Evolutionary conservation across 2,329 filamentous ascomycete genomes (phyloP).

Genomic region (Monosporascus ibericus): DNA sequence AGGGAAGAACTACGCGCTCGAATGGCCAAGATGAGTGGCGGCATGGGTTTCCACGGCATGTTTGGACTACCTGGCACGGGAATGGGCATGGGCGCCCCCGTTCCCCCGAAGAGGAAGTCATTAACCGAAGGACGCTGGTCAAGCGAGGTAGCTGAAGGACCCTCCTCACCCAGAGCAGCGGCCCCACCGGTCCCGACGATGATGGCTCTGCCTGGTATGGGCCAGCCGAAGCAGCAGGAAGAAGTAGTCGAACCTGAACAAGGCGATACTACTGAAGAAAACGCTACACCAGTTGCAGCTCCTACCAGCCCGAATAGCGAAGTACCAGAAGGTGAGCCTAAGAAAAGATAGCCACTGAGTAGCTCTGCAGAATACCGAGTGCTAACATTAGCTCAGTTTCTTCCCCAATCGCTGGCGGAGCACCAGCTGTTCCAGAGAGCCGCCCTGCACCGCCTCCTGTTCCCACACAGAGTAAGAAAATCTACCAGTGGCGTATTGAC

Average conservation of each 20-base stretch:
- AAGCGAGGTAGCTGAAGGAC: conserved; percentile 38
- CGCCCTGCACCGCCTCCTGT: conserved; percentile 52
- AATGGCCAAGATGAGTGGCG: conserved; percentile 98
- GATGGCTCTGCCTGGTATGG: conserved; percentile 69
- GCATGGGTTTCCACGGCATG: conserved; percentile 84
- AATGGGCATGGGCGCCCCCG: conserved; percentile 51
- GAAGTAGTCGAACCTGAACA: conserved; percentile 42
- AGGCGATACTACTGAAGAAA: conserved; percentile 31
- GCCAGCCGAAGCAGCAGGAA: conserved; percentile 45
- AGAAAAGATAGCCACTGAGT: conserved; percentile 7
- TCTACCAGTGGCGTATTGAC: background rate
- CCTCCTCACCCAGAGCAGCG: conserved; percentile 34
- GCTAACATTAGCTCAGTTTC: conserved; percentile 23
- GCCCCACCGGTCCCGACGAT: conserved; percentile 52
- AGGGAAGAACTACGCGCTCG: conserved; percentile 85
- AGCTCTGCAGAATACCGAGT: conserved; percentile 8
- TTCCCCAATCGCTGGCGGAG: conserved; percentile 22
- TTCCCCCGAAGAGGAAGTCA: conserved; percentile 48
- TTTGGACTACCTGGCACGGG: conserved; percentile 64
- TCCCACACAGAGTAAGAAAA: conserved; percentile 54
- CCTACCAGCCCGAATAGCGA: conserved; percentile 14
- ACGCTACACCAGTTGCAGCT: conserved; percentile 23
- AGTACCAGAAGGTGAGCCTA: conserved; percentile 20
- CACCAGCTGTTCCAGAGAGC: conserved; percentile 42
- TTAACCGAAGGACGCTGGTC: conserved; percentile 32